Conservation (phyloP, 2,329 filamentous ascomycete species). For the Huntiella abstrusa region DNA sequence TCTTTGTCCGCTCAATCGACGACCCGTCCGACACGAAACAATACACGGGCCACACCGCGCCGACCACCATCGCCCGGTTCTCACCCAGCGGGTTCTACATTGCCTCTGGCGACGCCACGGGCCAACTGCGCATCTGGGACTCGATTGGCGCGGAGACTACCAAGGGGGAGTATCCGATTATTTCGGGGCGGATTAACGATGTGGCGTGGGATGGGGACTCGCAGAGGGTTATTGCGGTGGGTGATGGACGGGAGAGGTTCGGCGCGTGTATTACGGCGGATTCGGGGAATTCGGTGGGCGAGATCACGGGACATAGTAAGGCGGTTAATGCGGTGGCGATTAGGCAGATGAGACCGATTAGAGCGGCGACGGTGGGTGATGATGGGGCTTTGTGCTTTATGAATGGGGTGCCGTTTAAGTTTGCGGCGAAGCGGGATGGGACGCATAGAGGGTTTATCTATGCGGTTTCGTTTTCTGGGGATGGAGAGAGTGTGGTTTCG, state of each 20-base stretch:
- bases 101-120: conserved; percentile 74
- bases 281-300: conserved; percentile 87
- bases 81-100: conserved; percentile 88
- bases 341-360: conserved; percentile 71
- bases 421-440: conserved; percentile 61
- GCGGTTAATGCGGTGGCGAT: conserved; percentile 83
- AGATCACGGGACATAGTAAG: conserved; percentile 80
- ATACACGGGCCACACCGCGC: conserved; percentile 77
- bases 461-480: conserved; percentile 73
- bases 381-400: conserved; percentile 83
- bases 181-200: conserved; percentile 87
- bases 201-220: conserved; percentile 96
- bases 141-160: conserved; percentile 66
- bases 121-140: conserved; percentile 83
- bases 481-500: conserved; percentile 63
- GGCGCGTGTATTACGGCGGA: conserved; percentile 90
- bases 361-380: conserved; percentile 79
- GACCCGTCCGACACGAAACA: conserved; percentile 68
- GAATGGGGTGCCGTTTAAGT: conserved; percentile 90
- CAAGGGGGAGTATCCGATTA: conserved; percentile 84
- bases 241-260: conserved; percentile 82
- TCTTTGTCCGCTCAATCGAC: conserved; percentile 91
- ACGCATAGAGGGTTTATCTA: conserved; percentile 81
- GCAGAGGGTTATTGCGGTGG: conserved; percentile 88
- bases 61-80: conserved; percentile 85